Evolutionary conservation across 495 filamentous ascomycete genomes (phyloP).

Genomic region (Clohesyomyces aquaticus): DNA sequence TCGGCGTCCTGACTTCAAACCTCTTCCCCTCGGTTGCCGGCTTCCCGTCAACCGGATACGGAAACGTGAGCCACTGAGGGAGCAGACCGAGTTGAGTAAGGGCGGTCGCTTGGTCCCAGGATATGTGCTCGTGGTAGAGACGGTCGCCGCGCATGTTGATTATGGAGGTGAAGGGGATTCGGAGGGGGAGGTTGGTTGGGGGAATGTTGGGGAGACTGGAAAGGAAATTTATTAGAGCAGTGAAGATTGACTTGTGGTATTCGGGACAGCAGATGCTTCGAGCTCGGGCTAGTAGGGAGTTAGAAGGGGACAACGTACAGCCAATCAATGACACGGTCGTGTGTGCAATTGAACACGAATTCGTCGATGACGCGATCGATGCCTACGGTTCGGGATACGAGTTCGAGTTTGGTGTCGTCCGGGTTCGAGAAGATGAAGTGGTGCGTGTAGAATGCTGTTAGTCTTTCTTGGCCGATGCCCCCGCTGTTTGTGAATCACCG

Average conservation of each 20-base stretch:
- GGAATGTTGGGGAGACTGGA: conserved; percentile 43
- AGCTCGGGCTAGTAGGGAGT: background rate
- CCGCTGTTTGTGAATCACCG: conserved; percentile 17
- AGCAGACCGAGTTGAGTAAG: conserved; percentile 43
- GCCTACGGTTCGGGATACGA: conserved; percentile 44
- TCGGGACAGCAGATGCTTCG: too few species aligned
- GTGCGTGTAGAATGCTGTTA: conserved; percentile 45
- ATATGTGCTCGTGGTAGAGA: conserved; percentile 46
- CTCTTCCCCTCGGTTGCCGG: conserved; percentile 34
- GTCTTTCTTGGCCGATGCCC: conserved; percentile 40
- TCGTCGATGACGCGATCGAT: conserved; percentile 47
- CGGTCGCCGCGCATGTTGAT: conserved; percentile 44
- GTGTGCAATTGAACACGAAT: conserved; percentile 45
- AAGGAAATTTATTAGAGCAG: conserved; percentile 5
- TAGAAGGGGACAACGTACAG: conserved; percentile 35
- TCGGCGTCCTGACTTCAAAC: conserved; percentile 57
- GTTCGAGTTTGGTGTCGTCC: conserved; percentile 35
- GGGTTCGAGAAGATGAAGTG: conserved; percentile 47
- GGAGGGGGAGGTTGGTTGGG: conserved; percentile 42
- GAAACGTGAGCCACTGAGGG: conserved; percentile 44
- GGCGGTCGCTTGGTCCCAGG: conserved; percentile 47
- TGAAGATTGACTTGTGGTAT: too few species aligned
- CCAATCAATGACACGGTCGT: conserved; percentile 44
- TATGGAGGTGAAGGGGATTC: conserved; percentile 42
- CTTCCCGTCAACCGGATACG: conserved; percentile 40